Evolutionary conservation across 2,329 filamentous ascomycete genomes (phyloP).

Genomic region (Colletotrichum tofieldiae): DNA sequence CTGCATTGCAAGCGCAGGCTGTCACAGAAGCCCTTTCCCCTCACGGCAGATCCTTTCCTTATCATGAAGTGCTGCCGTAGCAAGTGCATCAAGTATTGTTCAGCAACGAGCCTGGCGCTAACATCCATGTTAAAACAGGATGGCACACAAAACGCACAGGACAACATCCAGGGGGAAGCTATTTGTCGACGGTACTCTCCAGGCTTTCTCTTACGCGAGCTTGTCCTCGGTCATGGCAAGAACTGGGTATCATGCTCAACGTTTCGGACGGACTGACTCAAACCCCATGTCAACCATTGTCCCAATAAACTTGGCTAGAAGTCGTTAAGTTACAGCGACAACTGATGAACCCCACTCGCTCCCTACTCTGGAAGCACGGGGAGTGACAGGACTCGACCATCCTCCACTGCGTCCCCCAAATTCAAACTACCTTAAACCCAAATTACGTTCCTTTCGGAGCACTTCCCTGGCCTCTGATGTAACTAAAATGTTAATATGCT

Average conservation of each 20-base stretch:
- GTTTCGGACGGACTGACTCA: conserved; percentile 14
- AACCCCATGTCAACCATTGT: background rate
- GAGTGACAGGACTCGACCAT: background rate
- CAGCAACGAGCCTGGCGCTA: background rate
- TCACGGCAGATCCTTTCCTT: background rate
- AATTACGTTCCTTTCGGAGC: no score
- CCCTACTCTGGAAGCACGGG: background rate
- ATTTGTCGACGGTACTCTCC: conserved; percentile 3
- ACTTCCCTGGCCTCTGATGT: no score
- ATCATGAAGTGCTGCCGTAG: background rate
- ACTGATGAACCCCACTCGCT: background rate
- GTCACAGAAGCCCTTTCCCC: background rate
- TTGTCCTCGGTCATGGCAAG: background rate
- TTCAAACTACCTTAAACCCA: background rate
- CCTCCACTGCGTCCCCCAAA: background rate
- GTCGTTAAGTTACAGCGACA: background rate
- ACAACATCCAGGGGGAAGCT: background rate
- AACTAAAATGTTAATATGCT: no score
- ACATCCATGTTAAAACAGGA: conserved; percentile 12
- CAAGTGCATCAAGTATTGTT: background rate
- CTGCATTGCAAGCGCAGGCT: background rate
- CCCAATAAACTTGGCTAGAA: background rate
- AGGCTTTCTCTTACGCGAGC: background rate
- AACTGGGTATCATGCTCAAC: background rate
- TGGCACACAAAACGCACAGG: background rate